Base-by-base conservation (phyloP, 768 basidiomycete genomes). In the Phlegmacium glaucopus region DNA sequence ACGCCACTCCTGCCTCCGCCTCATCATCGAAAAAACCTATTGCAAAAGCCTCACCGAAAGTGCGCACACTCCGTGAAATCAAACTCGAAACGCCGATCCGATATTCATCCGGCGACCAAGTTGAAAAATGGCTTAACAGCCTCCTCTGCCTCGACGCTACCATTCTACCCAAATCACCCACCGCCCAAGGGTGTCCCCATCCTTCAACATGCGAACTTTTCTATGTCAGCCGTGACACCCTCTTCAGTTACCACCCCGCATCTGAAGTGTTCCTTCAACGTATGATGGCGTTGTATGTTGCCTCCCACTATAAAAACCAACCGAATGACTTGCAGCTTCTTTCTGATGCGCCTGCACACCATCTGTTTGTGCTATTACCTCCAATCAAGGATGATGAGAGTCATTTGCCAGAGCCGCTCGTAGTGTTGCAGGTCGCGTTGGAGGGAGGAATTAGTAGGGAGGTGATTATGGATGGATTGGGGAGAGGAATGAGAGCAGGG, bases 301-400 rank as follows among this genome's bases (percentile, higher is more conserved):
- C 96, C 1, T 89, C 87, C 42, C 96, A 99, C 64, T 99, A 99
- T 74, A 99, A 99, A 69, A 99, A 98, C 66, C 91, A 94, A 61
- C 96, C 96, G 15, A 98, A 99, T 62, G 96, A 99, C 63, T 76
- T 99, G n/a, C 95, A 98, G 65, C 79, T 99, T 43, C 81, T 98
- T 65, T 90, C 88, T 9, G 96, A 99, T 58, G 96, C 96, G 1
- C 96, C 96, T 0, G 94, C 93, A 1, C 95, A 98, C 61, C 91
- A 94, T 58, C 78, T 99, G 11, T 99, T 98, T 55, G 96, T 99
- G 1, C 79, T 99, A 0, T 74, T 98, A 1, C 94, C 94, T 0
- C 96, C 96, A 0, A 77, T 98, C 41, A 84, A 87, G 59, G 89
- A 94, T 46, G 88, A 94, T 51, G 91, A 93, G 62, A 85, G 77